Evolutionary conservation across 108 stramenopile genomes (phyloP), one percentile per base, ranked within the genome.

Genomic region (Skeletonema marinoi): DNA sequence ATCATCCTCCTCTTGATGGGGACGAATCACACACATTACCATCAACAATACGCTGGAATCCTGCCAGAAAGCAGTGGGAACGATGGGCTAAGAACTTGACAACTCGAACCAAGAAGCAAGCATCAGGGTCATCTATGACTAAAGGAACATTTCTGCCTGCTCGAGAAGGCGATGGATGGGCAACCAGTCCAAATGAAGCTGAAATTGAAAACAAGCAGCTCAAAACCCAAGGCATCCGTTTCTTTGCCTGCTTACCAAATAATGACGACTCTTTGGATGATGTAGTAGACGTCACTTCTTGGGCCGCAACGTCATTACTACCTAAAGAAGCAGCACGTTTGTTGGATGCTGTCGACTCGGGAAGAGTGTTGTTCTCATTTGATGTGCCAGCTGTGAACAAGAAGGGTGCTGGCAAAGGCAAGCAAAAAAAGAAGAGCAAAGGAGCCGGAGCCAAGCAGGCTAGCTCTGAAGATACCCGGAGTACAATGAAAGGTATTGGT

Each of bases 111-210:
- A 64, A 64, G 35, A 64, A 64, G 63, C 36, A 64, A 35, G 8
- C 63, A 9, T 19, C 19, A 64, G 63, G 19, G 7, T 64, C 63
- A 38, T 64, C 63, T 5, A 38, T 64, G 41, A 64, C 30, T 25
- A 64, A 39, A 64, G 63, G 63, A 9, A 64, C 63, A 12, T 64
- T 64, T 33, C 19, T 64, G 0, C 63, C 63, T 13, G 32, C 25
- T 19, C 63, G 63, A 38, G 63, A 38, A 39, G 63, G 63, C 36
- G 63, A 64, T 39, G 63, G 63, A 7, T 64, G 63, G 63, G 63
- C 63, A 35, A 38, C 63, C n/a, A 39, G 41, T 35, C 63, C 63
- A 2, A 10, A 64, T 38, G 41, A 64, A 64, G 41, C 63, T 19
- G 63, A 64, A 39, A 39, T 64, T 35, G 63, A 38, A 39, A 64